phyloP scores from a whole-genome alignment of 495 filamentous ascomycete genomes.

The Trichoderma asperelloides region DNA sequence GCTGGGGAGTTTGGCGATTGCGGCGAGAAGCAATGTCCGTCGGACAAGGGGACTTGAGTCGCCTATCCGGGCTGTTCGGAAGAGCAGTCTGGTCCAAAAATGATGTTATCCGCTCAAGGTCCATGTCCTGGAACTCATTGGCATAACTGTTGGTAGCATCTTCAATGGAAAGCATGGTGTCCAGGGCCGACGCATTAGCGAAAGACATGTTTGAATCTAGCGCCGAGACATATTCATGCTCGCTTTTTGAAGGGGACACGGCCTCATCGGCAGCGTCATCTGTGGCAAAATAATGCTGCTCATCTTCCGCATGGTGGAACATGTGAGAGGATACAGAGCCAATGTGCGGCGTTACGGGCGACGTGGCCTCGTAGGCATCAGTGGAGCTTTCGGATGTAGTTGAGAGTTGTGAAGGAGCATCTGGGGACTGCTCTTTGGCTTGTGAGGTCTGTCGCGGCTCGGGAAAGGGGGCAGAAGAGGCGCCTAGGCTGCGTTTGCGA shows the following conservation, averaged over 20 bases:
- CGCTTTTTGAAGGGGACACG: not conserved
- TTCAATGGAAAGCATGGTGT: slow-evolving; percentile 1
- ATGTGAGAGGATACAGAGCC: not conserved
- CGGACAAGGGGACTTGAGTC: slow-evolving; percentile 38
- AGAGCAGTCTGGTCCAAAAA: slow-evolving; percentile 20
- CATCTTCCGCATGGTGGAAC: not conserved
- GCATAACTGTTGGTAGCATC: not conserved
- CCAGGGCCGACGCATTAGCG: slow-evolving; percentile 8
- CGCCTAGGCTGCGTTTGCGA: slow-evolving; percentile 19
- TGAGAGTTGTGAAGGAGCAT: not conserved
- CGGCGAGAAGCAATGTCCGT: slow-evolving; percentile 39
- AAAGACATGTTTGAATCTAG: not conserved
- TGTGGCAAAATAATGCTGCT: not conserved
- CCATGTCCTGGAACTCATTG: slow-evolving; percentile 7
- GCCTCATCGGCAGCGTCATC: not conserved
- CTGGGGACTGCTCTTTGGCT: not conserved
- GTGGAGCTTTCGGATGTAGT: not conserved
- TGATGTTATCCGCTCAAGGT: slow-evolving; percentile 19
- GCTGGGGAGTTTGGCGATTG: slow-evolving; percentile 35
- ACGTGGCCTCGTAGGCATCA: not conserved
- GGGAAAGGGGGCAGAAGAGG: slow-evolving; percentile 1
- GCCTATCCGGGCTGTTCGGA: slow-evolving; percentile 14
- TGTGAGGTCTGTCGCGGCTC: not conserved
- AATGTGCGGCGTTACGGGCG: not conserved
- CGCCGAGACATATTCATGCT: not conserved